Evolutionary conservation across 2,329 filamentous ascomycete species (phyloP), one percentile per base, ranked within the genome.

Genomic region (Aureobasidium lini): DNA sequence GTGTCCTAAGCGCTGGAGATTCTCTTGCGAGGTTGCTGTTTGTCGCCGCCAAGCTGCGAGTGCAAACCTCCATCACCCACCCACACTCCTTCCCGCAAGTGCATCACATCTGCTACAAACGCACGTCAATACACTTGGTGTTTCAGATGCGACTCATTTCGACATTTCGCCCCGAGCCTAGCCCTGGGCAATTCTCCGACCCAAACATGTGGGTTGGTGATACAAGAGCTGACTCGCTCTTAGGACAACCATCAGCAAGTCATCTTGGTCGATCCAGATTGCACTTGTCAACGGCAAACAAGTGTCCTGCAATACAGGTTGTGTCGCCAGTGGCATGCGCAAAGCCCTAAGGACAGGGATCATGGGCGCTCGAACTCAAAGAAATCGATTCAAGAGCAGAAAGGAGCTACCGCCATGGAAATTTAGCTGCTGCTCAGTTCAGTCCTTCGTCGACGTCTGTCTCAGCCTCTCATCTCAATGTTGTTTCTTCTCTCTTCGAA

Each of bases 71-170:
- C 48, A 43, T 37, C 28, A 34, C 50, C n/a, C 23, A 16, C 23
- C 29, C 23, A 11, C 15, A 29, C 23, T 23, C 23, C 23, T 23
- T 29, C 18, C 18, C 36, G 23, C 23, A 18, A 16, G 28, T 43
- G 50, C 50, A 54, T 54, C 50, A 54, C 50, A 15, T 54, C 50
- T 43, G 50, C 37, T 23, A 18, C 37, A 43, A 34, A 54, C 36
- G 50, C 29, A 54, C 50, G 50, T 54, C 50, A 54, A 54, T 11
- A 43, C 48, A 52, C 15, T 52, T 40, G 50, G 4, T 32, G 50
- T 54, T 54, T 54, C 50, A 54, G 29, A 54, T 54, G 39, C 50
- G 34, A 9, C 37, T 34, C 28, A 50, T 32, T 18, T 42, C 50
- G 50, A 42, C 50, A 34, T 54, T 6, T n/a, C 39, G 49, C 29